Base-by-base conservation (phyloP, 2,329 filamentous ascomycete species). In the Neocucurbitaria cava region DNA sequence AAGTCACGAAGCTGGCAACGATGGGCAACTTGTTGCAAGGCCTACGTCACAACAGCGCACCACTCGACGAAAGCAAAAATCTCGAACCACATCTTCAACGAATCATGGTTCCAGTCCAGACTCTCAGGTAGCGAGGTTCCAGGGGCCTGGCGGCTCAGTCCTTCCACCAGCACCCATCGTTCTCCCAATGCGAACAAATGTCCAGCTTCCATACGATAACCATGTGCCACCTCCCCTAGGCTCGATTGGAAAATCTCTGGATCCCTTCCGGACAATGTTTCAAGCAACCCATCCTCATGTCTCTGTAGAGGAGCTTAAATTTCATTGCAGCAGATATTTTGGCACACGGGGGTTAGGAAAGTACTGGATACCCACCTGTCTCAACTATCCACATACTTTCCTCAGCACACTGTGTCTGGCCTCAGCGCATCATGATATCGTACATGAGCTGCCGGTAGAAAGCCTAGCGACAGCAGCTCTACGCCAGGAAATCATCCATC, bases 391-490 rank as follows among this genome's bases (percentile, higher is more conserved):
- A 10, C 73, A 75, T 20, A 69, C 74, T 1, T 77, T 74, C 40
- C 66, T 77, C 2, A 76, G 74, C 38, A 76, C 74, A 0, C 59
- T 77, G 10, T 71, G 69, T 49, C 64, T 74, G 31, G 70, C 74
- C 7, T 69, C 73, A 0, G 65, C 69, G 7, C 70, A 76, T 41
- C 50, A 67, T 11, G 74, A 76, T 46, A 69, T 70, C 2, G 58
- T 74, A 17, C 38, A 64, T 5, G 61, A 65, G 3, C 48, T 52
- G 1, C 20, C 44, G 11, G 31, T 59, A 2, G 71, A 76, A 46
- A 76, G 71, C 45, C 40, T 73, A 2, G 62, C 68, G 36, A 74
- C 72, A 4, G 46, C 65, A 5, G 64, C 64, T 5, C 62, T 76
- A 15, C 68, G 70, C 10, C 69, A 68, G 30, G 74, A 77, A 41